A percentile compares a stretch with the other conserved stretches of the same genome.
These are phyloP conservation scores for Claviceps africana DNA, from an alignment of 2,329 filamentous ascomycete species.

Conservation along the genomic window DNA sequence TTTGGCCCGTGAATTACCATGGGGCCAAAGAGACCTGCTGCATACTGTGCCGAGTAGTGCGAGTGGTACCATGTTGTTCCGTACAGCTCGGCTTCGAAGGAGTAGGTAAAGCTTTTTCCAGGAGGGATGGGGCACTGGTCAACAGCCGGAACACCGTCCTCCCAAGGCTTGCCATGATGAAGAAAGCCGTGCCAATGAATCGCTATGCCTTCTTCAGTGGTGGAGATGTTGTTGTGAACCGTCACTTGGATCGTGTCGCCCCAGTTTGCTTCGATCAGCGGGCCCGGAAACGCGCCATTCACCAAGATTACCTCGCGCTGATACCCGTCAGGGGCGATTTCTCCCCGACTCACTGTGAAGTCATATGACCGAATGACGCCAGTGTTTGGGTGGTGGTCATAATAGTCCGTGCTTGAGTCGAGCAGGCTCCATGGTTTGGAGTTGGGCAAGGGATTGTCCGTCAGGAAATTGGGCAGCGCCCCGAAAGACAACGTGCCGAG, in stretches of 20 bases:
- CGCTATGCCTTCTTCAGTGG: constrained; percentile 30
- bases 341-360: constrained; percentile 35
- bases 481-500: constrained; percentile 26
- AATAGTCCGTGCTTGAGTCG: constrained; percentile 34
- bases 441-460: constrained; percentile 33
- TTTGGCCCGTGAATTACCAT: constrained; percentile 44
- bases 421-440: constrained; percentile 38
- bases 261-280: constrained; percentile 50
- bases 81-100: constrained; percentile 38
- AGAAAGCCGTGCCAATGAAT: constrained; percentile 43
- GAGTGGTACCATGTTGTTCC: constrained; percentile 47
- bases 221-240: constrained; percentile 53
- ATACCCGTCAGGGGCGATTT: constrained; percentile 43
- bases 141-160: constrained; percentile 38
- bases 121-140: constrained; percentile 55
- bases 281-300: constrained; percentile 54
- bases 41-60: constrained; percentile 45
- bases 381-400: constrained; percentile 33
- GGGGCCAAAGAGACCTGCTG: constrained; percentile 46
- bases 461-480: constrained; percentile 28
- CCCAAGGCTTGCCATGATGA: constrained; percentile 33
- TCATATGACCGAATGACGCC: constrained; percentile 42
- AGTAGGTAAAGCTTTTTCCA: constrained; percentile 38
- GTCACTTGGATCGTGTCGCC: constrained; percentile 50
- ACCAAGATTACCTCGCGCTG: constrained; percentile 40